Base-by-base conservation (phyloP, 2,329 filamentous ascomycete genomes). In the Teratosphaeria epicoccoides region DNA sequence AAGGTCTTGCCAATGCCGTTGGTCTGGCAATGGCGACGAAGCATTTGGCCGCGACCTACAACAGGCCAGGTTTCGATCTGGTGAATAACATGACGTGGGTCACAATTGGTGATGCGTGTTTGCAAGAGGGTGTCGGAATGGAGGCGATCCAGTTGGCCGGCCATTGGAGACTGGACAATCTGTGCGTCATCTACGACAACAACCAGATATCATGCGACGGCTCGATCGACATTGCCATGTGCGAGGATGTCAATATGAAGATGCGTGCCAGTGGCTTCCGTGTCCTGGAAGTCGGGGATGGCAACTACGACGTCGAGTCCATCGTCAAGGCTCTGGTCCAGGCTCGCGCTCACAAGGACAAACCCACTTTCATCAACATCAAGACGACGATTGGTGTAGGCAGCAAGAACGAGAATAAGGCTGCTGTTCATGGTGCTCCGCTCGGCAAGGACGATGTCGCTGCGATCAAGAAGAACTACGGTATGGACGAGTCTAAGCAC, bases 11-110 rank as follows among this genome's bases (percentile, higher is more conserved):
- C 74, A 98, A 97, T 71, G 90, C 93, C 64, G 93, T 98, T 66
- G 93, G 93, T 84, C 83, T 98, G 66, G 93, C 93, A 70, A 93
- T 98, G 69, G 93, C 89, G 56, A 88, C 97, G 79, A 86, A 86
- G 59, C 91, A 98, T 76, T 88, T 87, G 56, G 88, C 81, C 54
- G 93, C 85, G 64, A 79, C 80, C 69, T 98, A 94, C 84, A 98
- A 98, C 85, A 96, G 94, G 82, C 87, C 90, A 61, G 88, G 85
- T 59, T 97, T 85, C 6, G 70, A 75, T 0, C 61, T 81, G 2
- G 67, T 80, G 23, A 68, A 72, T 57, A 77, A 77, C 59, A 73
- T 70, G 52, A 79, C 73, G 0, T 81, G 71, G 66, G 80, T 77
- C 55, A 79, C 79, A 69, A 73, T 76, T 29, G 78, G 78, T 17